Conservation (phyloP, 768 basidiomycete species). For the Boletus reticulatus region DNA sequence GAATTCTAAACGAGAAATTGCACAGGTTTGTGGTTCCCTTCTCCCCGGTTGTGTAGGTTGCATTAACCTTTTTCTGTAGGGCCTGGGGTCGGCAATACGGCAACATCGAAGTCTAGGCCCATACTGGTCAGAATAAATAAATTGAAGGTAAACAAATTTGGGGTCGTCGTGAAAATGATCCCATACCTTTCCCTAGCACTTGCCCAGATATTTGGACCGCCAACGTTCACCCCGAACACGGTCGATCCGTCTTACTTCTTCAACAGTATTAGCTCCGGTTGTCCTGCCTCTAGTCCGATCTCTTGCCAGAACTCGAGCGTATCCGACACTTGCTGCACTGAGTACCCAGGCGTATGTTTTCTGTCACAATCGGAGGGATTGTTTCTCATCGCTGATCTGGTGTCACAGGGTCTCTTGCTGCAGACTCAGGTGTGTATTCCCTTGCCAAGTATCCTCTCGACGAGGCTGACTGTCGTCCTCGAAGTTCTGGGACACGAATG, state of each 20-base stretch:
- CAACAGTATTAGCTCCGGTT: constrained; percentile 45
- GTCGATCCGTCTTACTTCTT: constrained; percentile 28
- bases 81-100: too few relatives aligned
- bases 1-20: too few relatives aligned
- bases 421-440: constrained; percentile 46
- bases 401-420: constrained; percentile 52
- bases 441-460: background rate
- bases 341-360: constrained; percentile 57
- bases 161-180: constrained; percentile 9
- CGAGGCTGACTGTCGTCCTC: constrained; percentile 3
- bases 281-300: constrained; percentile 43
- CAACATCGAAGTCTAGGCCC: too few relatives aligned
- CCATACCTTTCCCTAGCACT: constrained; percentile 18
- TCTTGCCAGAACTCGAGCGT: constrained; percentile 55
- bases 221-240: constrained; percentile 19
- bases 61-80: too few relatives aligned
- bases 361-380: background rate
- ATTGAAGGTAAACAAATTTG: background rate
- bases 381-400: background rate
- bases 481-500: constrained; percentile 73
- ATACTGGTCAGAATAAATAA: background rate
- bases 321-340: constrained; percentile 61
- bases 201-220: constrained; percentile 18
- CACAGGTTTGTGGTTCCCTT: too few relatives aligned
- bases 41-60: too few relatives aligned